A percentile compares a stretch with the other conserved stretches of the same genome.
Conservation (phyloP, 768 basidiomycete genomes). For the Psilocybe cyanescens region DNA sequence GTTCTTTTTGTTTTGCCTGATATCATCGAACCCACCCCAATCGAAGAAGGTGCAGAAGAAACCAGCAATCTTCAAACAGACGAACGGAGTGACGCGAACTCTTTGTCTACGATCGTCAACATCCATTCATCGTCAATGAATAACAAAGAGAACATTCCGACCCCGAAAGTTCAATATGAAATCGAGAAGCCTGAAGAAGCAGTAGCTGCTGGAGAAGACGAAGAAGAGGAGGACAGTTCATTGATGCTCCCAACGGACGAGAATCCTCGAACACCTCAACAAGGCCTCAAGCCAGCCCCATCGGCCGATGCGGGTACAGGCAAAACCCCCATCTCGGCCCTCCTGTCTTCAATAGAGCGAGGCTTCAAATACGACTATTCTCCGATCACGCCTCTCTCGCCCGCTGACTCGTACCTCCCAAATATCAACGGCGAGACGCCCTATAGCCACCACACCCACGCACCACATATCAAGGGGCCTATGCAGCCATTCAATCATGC, state of each 20-base stretch:
- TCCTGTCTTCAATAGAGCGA: slow-evolving; percentile 64
- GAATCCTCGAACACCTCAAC: slow-evolving; percentile 19
- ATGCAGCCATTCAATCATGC: slow-evolving; percentile 32
- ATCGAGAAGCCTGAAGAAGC: neutral
- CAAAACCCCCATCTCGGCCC: slow-evolving; percentile 69
- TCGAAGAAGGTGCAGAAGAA: neutral
- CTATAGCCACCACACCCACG: slow-evolving; percentile 25
- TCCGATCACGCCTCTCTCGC: slow-evolving; percentile 64
- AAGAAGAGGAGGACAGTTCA: neutral
- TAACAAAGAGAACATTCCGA: slow-evolving; percentile 1
- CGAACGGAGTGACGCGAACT: neutral
- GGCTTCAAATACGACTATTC: slow-evolving; percentile 63
- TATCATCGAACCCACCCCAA: neutral
- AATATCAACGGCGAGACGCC: slow-evolving; percentile 24
- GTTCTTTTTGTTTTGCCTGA: neutral
- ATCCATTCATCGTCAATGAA: neutral
- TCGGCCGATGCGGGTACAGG: slow-evolving; percentile 6
- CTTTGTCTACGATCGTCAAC: neutral
- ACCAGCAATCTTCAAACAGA: neutral
- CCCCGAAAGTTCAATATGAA: neutral
- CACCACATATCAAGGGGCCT: slow-evolving; percentile 22
- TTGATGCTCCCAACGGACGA: slow-evolving; percentile 1
- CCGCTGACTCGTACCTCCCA: slow-evolving; percentile 32
- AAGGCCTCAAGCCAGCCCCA: slow-evolving; percentile 16
- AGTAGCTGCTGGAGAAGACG: neutral